A percentile compares a stretch with the other conserved stretches of the same genome.
phyloP scores from a whole-genome alignment of 2,329 filamentous ascomycete species.

The Epichloe coenophiala region DNA sequence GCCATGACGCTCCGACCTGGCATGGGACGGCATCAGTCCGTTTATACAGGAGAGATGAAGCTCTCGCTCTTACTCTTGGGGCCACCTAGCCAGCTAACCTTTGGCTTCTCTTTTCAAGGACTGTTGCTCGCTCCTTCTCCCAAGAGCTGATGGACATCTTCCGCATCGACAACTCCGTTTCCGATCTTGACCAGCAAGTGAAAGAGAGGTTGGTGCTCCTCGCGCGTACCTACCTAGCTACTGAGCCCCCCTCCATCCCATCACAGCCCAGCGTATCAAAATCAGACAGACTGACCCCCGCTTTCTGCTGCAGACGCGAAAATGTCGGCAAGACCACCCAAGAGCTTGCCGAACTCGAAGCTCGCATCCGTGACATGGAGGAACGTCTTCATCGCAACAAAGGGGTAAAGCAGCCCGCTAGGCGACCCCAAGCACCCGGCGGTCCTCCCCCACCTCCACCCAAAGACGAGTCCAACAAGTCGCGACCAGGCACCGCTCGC shows the following conservation, averaged over 20 bases:
- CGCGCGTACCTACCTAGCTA: background rate
- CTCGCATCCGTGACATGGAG: slow-evolving; percentile 73
- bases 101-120: slow-evolving; percentile 37
- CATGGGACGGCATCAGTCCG: background rate
- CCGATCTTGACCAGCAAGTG: slow-evolving; percentile 60
- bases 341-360: slow-evolving; percentile 78
- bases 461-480: slow-evolving; percentile 26
- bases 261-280: background rate
- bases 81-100: background rate
- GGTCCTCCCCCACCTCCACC: slow-evolving; percentile 7
- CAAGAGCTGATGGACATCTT: slow-evolving; percentile 79
- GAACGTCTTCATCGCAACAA: slow-evolving; percentile 45
- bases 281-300: background rate
- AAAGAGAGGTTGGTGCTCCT: slow-evolving; percentile 58
- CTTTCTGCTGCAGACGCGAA: slow-evolving; percentile 2
- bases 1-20: background rate
- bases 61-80: background rate
- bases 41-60: background rate
- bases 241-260: slow-evolving; percentile 2
- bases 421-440: slow-evolving; percentile 5
- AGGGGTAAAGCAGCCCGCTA: slow-evolving; percentile 8
- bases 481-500: slow-evolving; percentile 41
- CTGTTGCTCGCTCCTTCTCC: slow-evolving; percentile 78
- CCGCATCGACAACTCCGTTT: slow-evolving; percentile 66
- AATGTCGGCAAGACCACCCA: slow-evolving; percentile 60